These are phyloP conservation scores for Ogataea ramenticola DNA, from an alignment of 805 yeast species.

Conservation along the genomic window DNA sequence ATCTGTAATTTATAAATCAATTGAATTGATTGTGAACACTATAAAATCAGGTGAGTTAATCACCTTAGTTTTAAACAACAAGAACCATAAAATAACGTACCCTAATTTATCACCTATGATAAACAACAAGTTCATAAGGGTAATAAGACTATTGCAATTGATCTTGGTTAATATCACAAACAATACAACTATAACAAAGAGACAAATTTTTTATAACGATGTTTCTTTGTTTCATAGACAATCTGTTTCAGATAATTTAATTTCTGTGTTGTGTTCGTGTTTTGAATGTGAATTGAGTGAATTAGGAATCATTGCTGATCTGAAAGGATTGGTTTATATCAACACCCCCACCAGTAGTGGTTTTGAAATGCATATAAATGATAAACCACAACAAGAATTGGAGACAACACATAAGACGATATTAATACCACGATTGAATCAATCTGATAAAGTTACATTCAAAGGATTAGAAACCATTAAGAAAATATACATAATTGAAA, in stretches of 20 bases:
- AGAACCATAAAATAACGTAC: too few relatives aligned
- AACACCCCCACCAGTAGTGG: slow-evolving; percentile 18
- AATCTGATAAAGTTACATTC: slow-evolving; percentile 4
- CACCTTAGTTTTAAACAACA: too few relatives aligned
- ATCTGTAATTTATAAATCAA: too few relatives aligned
- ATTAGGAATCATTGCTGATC: slow-evolving; percentile 43
- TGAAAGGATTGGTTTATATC: slow-evolving; percentile 49
- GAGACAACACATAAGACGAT: too few relatives aligned
- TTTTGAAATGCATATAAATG: too few relatives aligned
- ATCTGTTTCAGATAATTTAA: slow-evolving; percentile 27
- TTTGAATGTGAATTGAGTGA: slow-evolving; percentile 30
- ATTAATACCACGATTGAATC: too few relatives aligned
- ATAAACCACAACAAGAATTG: too few relatives aligned
- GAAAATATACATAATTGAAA: slow-evolving; percentile 39
- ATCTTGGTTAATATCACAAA: slow-evolving; percentile 4
- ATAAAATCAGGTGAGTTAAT: too few relatives aligned
- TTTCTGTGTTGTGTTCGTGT: slow-evolving; percentile 30
- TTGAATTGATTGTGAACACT: too few relatives aligned
- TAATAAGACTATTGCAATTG: slow-evolving; percentile 6
- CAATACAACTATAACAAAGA: slow-evolving; percentile 28
- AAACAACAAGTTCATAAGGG: too few relatives aligned
- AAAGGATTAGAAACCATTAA: slow-evolving; percentile 27
- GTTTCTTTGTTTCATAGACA: slow-evolving; percentile 45
- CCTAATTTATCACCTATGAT: too few relatives aligned
- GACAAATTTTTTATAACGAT: slow-evolving; percentile 56